Evolutionary conservation across 2,329 filamentous ascomycete genomes (phyloP).

Genomic region (Metarhizium robertsii): DNA sequence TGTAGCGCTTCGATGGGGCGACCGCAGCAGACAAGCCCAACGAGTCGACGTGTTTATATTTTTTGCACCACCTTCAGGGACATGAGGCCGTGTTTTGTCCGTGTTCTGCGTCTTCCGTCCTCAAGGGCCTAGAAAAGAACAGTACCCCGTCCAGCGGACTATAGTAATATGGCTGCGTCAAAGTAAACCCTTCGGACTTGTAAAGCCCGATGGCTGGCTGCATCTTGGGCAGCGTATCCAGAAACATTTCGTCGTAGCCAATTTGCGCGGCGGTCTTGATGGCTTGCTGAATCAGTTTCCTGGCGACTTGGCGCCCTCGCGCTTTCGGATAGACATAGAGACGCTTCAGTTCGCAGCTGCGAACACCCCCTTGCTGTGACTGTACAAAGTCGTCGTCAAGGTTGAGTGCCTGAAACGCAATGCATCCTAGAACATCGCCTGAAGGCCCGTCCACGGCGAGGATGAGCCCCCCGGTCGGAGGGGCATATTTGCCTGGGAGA

Average conservation of each 20-base stretch:
- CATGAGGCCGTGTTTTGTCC: no score
- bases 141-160: slow-evolving; percentile 13
- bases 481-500: slow-evolving; percentile 17
- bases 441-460: slow-evolving; percentile 13
- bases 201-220: slow-evolving; percentile 15
- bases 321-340: slow-evolving; percentile 19
- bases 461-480: slow-evolving; percentile 15
- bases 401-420: slow-evolving; percentile 14
- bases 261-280: slow-evolving; percentile 6
- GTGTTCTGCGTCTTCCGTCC: neutral
- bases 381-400: slow-evolving; percentile 8
- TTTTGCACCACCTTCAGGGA: no score
- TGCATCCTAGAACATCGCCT: slow-evolving; percentile 14
- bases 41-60: no score
- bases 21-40: no score
- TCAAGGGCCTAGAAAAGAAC: slow-evolving; percentile 11
- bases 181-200: slow-evolving; percentile 14
- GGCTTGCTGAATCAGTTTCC: slow-evolving; percentile 11
- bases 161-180: slow-evolving; percentile 12
- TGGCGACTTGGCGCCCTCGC: slow-evolving; percentile 14
- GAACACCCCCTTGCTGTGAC: neutral
- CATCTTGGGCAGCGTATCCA: slow-evolving; percentile 17
- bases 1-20: no score
- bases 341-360: slow-evolving; percentile 18
- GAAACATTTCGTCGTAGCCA: slow-evolving; percentile 15